Percentiles rank a stretch among this genome's conserved stretches.
Evolutionary conservation across 495 filamentous ascomycete species (phyloP).

Genomic region (Lindgomyces ingoldianus): DNA sequence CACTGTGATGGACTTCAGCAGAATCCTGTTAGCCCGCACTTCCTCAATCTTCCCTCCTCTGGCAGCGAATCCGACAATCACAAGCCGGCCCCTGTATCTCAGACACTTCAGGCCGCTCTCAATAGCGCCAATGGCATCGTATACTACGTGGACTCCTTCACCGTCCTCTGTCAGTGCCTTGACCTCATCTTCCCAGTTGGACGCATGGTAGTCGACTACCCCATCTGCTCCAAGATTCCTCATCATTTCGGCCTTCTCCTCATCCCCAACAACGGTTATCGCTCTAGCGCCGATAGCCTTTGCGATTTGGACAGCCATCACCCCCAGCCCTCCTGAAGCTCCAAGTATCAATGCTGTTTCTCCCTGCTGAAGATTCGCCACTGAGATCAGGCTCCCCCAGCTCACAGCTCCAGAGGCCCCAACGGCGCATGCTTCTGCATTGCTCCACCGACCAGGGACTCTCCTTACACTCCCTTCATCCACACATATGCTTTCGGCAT

Average conservation of each 20-base stretch:
- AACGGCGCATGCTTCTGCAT: constrained; percentile 30
- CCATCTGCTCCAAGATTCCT: constrained; percentile 27
- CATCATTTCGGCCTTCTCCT: constrained; percentile 28
- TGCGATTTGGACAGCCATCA: constrained; percentile 35
- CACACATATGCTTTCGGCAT: constrained; percentile 19
- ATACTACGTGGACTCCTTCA: constrained; percentile 35
- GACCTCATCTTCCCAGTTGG: constrained; percentile 33
- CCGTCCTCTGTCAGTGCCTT: constrained; percentile 27
- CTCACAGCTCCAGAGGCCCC: constrained; percentile 26
- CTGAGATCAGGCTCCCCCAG: constrained; percentile 14
- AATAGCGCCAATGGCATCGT: constrained; percentile 34
- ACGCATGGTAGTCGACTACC: constrained; percentile 20
- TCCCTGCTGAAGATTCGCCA: constrained; percentile 14
- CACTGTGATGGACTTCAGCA: constrained; percentile 40
- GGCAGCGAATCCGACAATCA: constrained; percentile 45
- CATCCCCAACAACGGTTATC: constrained; percentile 25
- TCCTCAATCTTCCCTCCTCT: constrained; percentile 45
- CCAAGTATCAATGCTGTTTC: constrained; percentile 30
- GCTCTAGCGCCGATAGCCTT: constrained; percentile 28
- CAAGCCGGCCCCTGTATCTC: constrained; percentile 34
- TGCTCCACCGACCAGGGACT: constrained; percentile 21
- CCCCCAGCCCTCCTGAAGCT: constrained; percentile 31
- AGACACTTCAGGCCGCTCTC: constrained; percentile 36
- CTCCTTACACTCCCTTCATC: constrained; percentile 9
- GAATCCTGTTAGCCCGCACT: constrained; percentile 41